Percentiles rank a stretch among this genome's conserved stretches.
These are phyloP conservation scores for Xerocomus brunneocitrinus DNA, from an alignment of 768 basidiomycete genomes.

Conservation along the genomic window DNA sequence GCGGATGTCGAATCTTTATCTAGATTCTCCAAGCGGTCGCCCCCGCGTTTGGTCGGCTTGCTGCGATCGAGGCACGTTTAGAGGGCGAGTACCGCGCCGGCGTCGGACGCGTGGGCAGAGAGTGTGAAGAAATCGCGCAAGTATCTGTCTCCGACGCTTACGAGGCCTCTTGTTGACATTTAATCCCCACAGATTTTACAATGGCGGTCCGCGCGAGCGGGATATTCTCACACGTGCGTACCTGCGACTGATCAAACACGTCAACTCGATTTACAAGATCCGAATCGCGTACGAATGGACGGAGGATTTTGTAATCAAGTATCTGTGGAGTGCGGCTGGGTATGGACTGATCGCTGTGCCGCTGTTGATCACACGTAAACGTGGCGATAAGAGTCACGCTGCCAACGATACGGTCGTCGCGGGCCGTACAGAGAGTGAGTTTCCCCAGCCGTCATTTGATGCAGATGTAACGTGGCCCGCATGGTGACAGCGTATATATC, in stretches of 20 bases:
- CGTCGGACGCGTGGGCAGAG: conserved; percentile 79
- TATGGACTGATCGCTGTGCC: conserved; percentile 92
- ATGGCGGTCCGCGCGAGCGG: conserved; percentile 79
- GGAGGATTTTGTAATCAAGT: conserved; percentile 96
- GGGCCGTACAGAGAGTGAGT: conserved; percentile 46
- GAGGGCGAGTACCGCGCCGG: conserved; percentile 91
- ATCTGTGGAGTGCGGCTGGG: conserved; percentile 90
- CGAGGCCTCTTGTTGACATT: background rate
- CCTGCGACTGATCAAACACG: conserved; percentile 73
- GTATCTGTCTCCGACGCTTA: conserved; percentile 25
- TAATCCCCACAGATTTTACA: conserved; percentile 65
- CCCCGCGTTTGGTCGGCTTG: conserved; percentile 87
- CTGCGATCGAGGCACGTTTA: conserved; percentile 80
- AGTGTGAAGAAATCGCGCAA: conserved; percentile 89
- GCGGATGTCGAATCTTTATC: background rate
- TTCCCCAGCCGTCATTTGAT: background rate
- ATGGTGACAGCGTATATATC: conserved; percentile 73
- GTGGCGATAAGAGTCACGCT: conserved; percentile 1
- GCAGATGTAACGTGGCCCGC: background rate
- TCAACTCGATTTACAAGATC: conserved; percentile 93
- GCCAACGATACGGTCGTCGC: conserved; percentile 37
- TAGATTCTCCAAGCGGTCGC: conserved; percentile 78
- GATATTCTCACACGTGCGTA: conserved; percentile 80
- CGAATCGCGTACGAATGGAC: conserved; percentile 93
- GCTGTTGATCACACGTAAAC: conserved; percentile 61